phyloP scores from a whole-genome alignment of 768 basidiomycete genomes.

The Boletus eberwhitei region DNA sequence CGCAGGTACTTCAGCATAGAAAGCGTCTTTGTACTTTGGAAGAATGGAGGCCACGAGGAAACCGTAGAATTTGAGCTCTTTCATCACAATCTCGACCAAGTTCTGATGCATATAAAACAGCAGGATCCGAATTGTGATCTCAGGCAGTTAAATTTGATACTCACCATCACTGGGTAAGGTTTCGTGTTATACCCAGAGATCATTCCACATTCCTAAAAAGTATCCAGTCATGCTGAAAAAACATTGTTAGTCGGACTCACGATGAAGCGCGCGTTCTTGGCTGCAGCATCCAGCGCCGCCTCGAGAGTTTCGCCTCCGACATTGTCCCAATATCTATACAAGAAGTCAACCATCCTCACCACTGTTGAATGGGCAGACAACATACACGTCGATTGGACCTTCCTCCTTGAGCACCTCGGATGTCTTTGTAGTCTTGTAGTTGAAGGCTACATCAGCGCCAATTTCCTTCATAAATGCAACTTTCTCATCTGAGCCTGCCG shows the following conservation, averaged over 20 bases:
- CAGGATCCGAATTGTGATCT: slow-evolving; percentile 7
- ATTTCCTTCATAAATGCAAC: slow-evolving; percentile 55
- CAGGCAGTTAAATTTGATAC: neutral
- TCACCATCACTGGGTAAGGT: slow-evolving; percentile 11
- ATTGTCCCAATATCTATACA: slow-evolving; percentile 14
- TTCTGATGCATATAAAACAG: slow-evolving; percentile 28
- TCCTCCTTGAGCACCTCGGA: slow-evolving; percentile 50
- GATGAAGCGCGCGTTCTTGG: slow-evolving; percentile 46
- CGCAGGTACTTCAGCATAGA: slow-evolving; percentile 40
- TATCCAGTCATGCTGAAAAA: neutral
- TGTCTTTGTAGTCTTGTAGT: slow-evolving; percentile 62
- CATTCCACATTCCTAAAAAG: slow-evolving; percentile 33
- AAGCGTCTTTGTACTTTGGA: slow-evolving; percentile 38
- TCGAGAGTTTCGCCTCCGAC: slow-evolving; percentile 61
- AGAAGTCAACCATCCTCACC: neutral
- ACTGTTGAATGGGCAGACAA: neutral
- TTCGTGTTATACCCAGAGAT: slow-evolving; percentile 13
- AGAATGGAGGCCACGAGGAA: slow-evolving; percentile 36
- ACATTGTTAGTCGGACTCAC: slow-evolving; percentile 9
- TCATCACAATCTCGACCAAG: slow-evolving; percentile 35
- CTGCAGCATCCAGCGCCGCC: slow-evolving; percentile 46
- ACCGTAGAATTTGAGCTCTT: slow-evolving; percentile 41
- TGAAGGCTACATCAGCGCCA: slow-evolving; percentile 68
- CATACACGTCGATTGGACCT: slow-evolving; percentile 53
- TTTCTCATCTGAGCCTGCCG: slow-evolving; percentile 70